Conservation (phyloP, 257 asterid species). For the Solanum virginianum region DNA sequence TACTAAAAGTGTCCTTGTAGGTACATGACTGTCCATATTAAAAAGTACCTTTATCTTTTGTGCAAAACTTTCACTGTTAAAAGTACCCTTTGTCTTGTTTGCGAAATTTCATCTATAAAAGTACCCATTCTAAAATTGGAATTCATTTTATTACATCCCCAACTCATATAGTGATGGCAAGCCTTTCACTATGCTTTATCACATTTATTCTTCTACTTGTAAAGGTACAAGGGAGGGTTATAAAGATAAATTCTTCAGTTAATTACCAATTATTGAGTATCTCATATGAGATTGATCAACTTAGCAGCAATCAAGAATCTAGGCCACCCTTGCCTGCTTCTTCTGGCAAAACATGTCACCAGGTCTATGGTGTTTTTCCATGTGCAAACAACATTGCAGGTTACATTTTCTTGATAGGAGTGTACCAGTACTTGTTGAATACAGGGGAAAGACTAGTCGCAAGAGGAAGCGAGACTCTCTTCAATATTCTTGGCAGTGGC, state of each 20-base stretch:
- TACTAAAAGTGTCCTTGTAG: neutral
- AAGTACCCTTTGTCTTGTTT: neutral
- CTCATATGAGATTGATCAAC: conserved; percentile 21
- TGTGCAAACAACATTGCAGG: conserved; percentile 37
- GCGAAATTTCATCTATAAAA: neutral
- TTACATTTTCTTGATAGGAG: conserved; percentile 19
- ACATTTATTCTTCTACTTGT: neutral
- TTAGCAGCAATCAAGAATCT: neutral
- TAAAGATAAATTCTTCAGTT: conserved; percentile 8
- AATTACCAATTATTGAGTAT: neutral
- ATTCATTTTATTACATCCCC: neutral
- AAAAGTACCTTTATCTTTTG: neutral
- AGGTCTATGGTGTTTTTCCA: conserved; percentile 31
- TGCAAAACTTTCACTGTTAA: neutral
- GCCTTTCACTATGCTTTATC: neutral
- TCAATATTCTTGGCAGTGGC: conserved; percentile 27
- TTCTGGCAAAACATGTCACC: conserved; percentile 9
- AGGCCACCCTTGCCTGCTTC: neutral
- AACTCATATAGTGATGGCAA: conserved; percentile 4
- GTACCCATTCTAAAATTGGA: neutral
- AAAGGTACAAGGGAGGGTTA: conserved; percentile 6
- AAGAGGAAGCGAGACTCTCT: conserved; percentile 21
- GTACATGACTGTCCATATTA: neutral
- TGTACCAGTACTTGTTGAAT: conserved; percentile 23
- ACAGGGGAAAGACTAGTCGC: conserved; percentile 20